Base-by-base conservation (phyloP, 2,329 filamentous ascomycete species). In the Aphanoascus verrucosus region DNA sequence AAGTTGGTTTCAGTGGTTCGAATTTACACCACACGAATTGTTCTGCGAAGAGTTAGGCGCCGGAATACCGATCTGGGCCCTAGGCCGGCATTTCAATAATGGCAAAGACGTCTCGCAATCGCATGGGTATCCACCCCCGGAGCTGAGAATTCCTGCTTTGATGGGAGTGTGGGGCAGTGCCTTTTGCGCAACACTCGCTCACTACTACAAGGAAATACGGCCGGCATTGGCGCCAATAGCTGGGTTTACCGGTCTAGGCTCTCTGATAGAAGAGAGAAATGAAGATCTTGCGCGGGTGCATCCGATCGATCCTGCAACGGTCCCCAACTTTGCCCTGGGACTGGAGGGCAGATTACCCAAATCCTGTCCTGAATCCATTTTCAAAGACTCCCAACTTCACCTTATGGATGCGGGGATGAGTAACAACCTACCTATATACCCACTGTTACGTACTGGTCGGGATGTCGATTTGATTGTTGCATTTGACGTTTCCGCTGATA, bases 401-500 rank as follows among this genome's bases (percentile, higher is more conserved):
- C 77, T 91, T 14, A 97, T 96, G 90, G 93, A 98, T 67, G 90
- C 93, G 1, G 93, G 93, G 49, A 98, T 98, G 93, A 94, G 87
- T 59, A 97, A 98, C 67, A 98, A 98, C 64, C 76, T 98, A 7
- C 93, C 93, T 1, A 90, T 97, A 41, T 98, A 98, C 66, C 93
- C 93, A 0, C 78, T 97, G 2, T 81, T 98, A 15, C 83, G 93
- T 9, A 88, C 88, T 0, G 91, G 90, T 1, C 80, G 93, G 35
- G 80, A 94, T 54, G 84, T 98, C 5, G 93, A 98, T 62, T 78
- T 98, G 42, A 74, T 97, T 44, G 80, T 98, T 44, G 88, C 90
- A 2, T 98, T 98, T 66, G 93, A 98, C 67, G 89, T 89, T 2
- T 94, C 88, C 1, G 90, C 90, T 17, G 93, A 98, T 61, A 87